A percentile compares a stretch with the other conserved stretches of the same genome.
Conservation (phyloP, 139 green algal species). For the Ettlia oleoabundans region DNA sequence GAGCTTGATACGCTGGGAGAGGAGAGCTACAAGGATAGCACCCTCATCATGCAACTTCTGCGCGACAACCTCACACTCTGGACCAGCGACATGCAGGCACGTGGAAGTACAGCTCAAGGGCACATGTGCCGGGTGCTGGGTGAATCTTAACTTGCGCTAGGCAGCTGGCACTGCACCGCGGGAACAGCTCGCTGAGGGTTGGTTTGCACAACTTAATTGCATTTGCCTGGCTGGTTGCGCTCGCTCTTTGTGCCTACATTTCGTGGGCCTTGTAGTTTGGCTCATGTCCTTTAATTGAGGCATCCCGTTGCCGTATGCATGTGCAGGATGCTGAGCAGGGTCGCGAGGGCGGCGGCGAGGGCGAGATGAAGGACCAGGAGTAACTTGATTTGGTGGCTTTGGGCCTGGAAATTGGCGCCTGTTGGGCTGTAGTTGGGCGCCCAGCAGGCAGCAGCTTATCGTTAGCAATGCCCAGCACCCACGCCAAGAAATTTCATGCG, state of each 20-base stretch:
- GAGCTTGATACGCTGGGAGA: slow-evolving; percentile 98
- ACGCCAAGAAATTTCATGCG: neutral
- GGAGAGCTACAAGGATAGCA: slow-evolving; percentile 99
- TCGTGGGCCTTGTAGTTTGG: no score
- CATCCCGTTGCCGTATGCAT: neutral
- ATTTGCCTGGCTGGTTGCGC: no score
- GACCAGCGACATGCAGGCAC: slow-evolving; percentile 97
- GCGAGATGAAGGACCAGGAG: slow-evolving; percentile 47
- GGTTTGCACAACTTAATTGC: no score
- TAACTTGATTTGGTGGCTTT: neutral
- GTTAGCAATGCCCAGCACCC: neutral
- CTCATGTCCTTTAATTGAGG: neutral
- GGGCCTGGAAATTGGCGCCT: no score
- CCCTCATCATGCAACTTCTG: slow-evolving; percentile 99
- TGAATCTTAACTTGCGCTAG: no score
- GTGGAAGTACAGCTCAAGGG: no score
- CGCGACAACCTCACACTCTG: slow-evolving; percentile 99
- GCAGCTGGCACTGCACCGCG: neutral
- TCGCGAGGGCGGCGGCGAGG: slow-evolving; percentile 41
- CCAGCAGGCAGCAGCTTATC: neutral
- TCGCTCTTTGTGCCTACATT: no score
- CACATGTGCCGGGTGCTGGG: no score
- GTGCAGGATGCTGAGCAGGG: slow-evolving; percentile 69
- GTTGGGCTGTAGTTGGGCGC: neutral
- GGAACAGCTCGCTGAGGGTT: no score